Evolutionary conservation across 768 basidiomycete species (phyloP).

Genomic region (Rhizopogon vesiculosus): DNA sequence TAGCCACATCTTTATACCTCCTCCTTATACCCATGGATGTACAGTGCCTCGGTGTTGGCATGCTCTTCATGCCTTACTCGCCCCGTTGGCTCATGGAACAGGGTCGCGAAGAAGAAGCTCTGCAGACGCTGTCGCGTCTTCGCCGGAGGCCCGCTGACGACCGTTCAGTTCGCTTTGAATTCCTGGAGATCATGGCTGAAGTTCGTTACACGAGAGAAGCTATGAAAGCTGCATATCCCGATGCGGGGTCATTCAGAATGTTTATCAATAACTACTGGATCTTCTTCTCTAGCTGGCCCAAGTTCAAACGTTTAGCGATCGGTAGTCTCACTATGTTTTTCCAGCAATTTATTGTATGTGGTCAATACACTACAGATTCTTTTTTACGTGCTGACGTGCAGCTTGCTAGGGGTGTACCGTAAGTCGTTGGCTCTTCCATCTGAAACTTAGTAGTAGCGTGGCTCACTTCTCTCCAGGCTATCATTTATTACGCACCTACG

Average conservation of each 20-base stretch:
- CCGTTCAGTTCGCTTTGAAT: constrained; percentile 31
- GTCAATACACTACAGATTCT: background rate
- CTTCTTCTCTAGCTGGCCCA: constrained; percentile 24
- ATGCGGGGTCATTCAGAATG: constrained; percentile 14
- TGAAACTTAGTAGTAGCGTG: background rate
- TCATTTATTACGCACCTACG: constrained; percentile 22
- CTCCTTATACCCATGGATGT: background rate
- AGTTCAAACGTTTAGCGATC: constrained; percentile 25
- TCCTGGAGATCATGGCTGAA: constrained; percentile 36
- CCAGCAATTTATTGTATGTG: constrained; percentile 27
- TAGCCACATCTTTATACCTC: constrained; percentile 5
- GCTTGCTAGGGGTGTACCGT: constrained; percentile 22
- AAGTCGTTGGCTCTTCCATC: constrained; percentile 1
- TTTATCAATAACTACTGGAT: constrained; percentile 19
- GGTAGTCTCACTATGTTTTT: constrained; percentile 28
- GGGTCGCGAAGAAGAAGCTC: constrained; percentile 32
- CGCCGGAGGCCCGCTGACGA: constrained; percentile 29
- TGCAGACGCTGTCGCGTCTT: constrained; percentile 28
- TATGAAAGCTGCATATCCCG: constrained; percentile 13
- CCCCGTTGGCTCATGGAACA: constrained; percentile 39
- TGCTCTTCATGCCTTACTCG: constrained; percentile 35
- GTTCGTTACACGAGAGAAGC: constrained; percentile 21
- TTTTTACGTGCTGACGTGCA: background rate
- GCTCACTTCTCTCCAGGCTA: constrained; percentile 15
- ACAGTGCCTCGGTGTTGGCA: constrained; percentile 26